phyloP scores from a whole-genome alignment of 225 moss, liverwort and hornwort species.

The Thuidium tamariscinum region DNA sequence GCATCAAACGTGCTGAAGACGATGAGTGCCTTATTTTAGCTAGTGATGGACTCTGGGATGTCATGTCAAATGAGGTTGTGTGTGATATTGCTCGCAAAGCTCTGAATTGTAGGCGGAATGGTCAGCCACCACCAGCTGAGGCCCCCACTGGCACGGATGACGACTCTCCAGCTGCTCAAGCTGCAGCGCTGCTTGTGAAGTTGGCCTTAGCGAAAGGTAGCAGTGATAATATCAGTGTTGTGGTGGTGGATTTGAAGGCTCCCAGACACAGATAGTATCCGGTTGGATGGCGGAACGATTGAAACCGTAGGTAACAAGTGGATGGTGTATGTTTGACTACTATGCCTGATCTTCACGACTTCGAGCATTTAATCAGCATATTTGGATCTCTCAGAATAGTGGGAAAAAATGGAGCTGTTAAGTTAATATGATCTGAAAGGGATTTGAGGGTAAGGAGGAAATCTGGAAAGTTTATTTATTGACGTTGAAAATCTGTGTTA shows the following conservation, averaged over 20 bases:
- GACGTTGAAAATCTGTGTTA: conserved; percentile 14
- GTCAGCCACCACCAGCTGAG: background rate
- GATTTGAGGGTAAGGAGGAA: background rate
- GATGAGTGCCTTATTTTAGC: conserved; percentile 87
- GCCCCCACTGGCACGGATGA: background rate
- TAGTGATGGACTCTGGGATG: conserved; percentile 99
- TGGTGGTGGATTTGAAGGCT: conserved; percentile 77
- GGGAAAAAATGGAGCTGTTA: background rate
- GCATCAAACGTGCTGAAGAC: conserved; percentile 52
- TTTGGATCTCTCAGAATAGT: conserved; percentile 2
- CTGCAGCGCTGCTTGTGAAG: conserved; percentile 78
- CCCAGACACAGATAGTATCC: conserved; percentile 33
- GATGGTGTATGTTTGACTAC: background rate
- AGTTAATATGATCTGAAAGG: conserved; percentile 3
- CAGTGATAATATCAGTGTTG: conserved; percentile 90
- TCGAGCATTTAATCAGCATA: conserved; percentile 17
- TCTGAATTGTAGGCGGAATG: conserved; percentile 21
- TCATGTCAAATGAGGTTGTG: conserved; percentile 76
- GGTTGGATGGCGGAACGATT: background rate
- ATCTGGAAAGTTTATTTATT: conserved; percentile 13
- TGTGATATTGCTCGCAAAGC: conserved; percentile 76
- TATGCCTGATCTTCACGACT: background rate
- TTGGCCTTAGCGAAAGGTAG: conserved; percentile 86
- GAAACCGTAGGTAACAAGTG: background rate
- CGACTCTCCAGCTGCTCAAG: conserved; percentile 58